Conservation (phyloP, 345 rosid species). For the Eutrema japonicum region DNA sequence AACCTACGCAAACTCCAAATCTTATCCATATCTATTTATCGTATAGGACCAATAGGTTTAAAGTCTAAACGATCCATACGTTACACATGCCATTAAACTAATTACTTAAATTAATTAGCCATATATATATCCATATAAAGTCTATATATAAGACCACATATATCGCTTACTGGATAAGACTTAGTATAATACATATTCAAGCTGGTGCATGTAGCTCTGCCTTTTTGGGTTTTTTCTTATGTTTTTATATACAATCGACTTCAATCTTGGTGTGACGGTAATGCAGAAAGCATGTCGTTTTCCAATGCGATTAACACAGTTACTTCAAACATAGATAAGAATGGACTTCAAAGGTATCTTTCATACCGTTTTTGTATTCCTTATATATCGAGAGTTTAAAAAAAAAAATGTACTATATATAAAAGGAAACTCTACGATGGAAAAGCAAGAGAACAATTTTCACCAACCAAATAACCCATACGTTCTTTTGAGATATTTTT, state of each 20-base stretch:
- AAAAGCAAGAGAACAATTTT: background rate
- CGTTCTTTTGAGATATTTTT: background rate
- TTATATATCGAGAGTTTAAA: no score
- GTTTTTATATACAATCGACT: background rate
- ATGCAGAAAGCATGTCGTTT: background rate
- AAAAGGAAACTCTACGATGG: background rate
- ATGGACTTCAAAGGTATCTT: background rate
- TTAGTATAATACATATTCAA: conserved; percentile 11
- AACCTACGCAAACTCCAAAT: conserved; percentile 25
- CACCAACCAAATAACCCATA: conserved; percentile 1
- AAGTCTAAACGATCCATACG: background rate
- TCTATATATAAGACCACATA: background rate
- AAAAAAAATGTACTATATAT: background rate
- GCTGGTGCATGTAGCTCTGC: conserved; percentile 20
- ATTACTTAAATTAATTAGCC: background rate
- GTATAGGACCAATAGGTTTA: conserved; percentile 21
- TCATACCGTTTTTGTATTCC: background rate
- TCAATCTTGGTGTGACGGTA: background rate
- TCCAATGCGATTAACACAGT: conserved; percentile 3
- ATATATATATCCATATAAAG: conserved; percentile 1
- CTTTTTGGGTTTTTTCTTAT: background rate
- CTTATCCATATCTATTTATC: conserved; percentile 37
- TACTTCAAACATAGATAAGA: background rate
- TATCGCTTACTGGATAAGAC: conserved; percentile 26
- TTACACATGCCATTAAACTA: conserved; percentile 28